Evolutionary conservation across 2,329 filamentous ascomycete genomes (phyloP).

Genomic region (Didymella lethalis): DNA sequence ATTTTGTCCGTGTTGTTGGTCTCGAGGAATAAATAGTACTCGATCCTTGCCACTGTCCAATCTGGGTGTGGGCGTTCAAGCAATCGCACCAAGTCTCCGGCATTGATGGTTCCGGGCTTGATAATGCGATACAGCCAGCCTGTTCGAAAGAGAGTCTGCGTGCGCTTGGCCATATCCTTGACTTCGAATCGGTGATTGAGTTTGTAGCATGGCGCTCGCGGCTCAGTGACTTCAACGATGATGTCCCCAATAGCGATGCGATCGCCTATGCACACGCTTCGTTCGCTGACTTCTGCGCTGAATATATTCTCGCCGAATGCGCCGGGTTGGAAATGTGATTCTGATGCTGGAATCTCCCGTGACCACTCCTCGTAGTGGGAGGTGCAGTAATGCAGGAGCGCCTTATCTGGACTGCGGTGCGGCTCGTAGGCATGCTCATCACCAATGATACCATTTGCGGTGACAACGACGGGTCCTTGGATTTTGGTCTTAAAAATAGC

Average conservation of each 20-base stretch:
- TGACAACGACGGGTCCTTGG: conserved; percentile 57
- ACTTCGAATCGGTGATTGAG: conserved; percentile 72
- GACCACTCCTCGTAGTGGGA: conserved; percentile 66
- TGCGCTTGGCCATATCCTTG: conserved; percentile 67
- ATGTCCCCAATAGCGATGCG: conserved; percentile 60
- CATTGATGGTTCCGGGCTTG: conserved; percentile 61
- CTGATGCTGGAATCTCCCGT: conserved; percentile 60
- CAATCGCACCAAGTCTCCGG: conserved; percentile 65
- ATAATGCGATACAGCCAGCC: conserved; percentile 73
- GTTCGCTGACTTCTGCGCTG: conserved; percentile 65
- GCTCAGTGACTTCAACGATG: conserved; percentile 67
- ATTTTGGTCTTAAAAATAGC: conserved; percentile 65
- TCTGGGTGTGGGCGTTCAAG: conserved; percentile 63
- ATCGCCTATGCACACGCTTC: conserved; percentile 72
- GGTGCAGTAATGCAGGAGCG: conserved; percentile 67
- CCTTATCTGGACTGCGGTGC: conserved; percentile 70
- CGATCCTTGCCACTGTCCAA: conserved; percentile 70
- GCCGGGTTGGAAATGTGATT: conserved; percentile 62
- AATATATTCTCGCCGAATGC: conserved; percentile 73
- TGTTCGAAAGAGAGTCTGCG: conserved; percentile 65
- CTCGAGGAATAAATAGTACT: conserved; percentile 68
- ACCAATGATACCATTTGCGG: conserved; percentile 60
- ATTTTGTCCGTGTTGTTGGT: conserved; percentile 58
- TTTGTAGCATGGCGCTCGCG: conserved; percentile 72
- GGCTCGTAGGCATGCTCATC: conserved; percentile 70